Base-by-base conservation (phyloP, 225 moss, liverwort and hornwort species). In the Bryum argenteum region DNA sequence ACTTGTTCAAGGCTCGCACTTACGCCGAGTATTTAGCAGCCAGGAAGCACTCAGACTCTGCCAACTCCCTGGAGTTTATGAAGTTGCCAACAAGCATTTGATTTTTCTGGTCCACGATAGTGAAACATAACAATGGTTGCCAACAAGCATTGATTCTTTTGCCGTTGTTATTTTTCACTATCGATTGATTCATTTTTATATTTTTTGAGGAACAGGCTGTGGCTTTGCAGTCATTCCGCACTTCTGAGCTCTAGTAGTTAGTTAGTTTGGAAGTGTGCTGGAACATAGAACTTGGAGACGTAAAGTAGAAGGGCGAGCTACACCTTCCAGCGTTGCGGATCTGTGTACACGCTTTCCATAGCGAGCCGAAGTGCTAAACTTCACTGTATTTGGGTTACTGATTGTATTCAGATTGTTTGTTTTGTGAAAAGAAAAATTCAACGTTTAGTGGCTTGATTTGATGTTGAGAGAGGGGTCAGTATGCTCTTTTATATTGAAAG, bases 21-120 rank as follows among this genome's bases (percentile, higher is more conserved):
- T 84, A 81, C 15, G 61, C 69, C 55, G 84, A 84, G 65, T 84
- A 81, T 72, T 59, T 84, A 59, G 78, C 75, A 55, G 78, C 81
- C 23, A 84, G 81, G 69, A 84, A 81, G 81, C 41, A 69, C 21
- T 16, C 54, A 8, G 74, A 81, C 41, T 81, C 81, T 9, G 26
- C 22, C 69, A 78, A 75, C 54, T 81, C 78, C 53, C 57, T 84
- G 47, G 81, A 84, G 45, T 84, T 84, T 14, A 78, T 84, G 81
- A 84, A 81, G 75, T 53, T 84, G 65, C 81, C 81, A 65, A 73
- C 81, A 44, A 74, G 81, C 70, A 26, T 77, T 20, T 81, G 79
- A 75, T 43, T 33, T 6, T 2, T 4, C 52, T n/a, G 40, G 18
- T 5, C 13, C 10, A 17, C 12, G 8, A 44, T 11, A 12, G 1